Base-by-base conservation (phyloP, 495 filamentous ascomycete genomes). In the Tirmania nivea region DNA sequence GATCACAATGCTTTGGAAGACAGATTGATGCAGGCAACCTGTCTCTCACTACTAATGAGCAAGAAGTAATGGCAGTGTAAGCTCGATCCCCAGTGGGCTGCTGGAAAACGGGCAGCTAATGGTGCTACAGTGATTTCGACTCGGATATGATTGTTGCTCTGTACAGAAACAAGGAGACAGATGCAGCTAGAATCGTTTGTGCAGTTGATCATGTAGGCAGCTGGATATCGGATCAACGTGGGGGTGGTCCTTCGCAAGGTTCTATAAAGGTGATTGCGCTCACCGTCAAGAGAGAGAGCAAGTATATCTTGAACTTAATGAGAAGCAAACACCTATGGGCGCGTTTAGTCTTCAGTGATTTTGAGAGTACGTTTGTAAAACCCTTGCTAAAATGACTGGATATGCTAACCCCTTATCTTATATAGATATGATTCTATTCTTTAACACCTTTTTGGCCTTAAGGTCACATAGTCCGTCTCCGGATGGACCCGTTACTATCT, bases 381-480 rank as follows among this genome's bases (percentile, higher is more conserved):
- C 25, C 25, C 25, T 31, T 31, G 25, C 25, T 31, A 31, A 7
- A 25, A 31, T 31, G 25, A 7, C 25, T 31, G 7, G 25, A 31
- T 31, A 31, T 31, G 25, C 54, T 42, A 55, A 65, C 47, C 61
- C 51, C n/a, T 0, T 34, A 25, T 54, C 35, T 11, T 2, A 34
- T 17, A 34, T 34, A 79, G 77, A 68, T 45, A 73, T 83, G 72
- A 75, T 80, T 6, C 57, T 77, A 3, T 83, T 83, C 59, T 78
- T 73, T 58, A 75, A 73, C 61, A 71, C 73, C 1, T 75, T 81
- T 54, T 60, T 80, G 21, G 76, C 78, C 0, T 67, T 83, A 54
- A 78, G 78, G 55, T 70, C 70, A 16, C 73, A 79, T 59, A 78
- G 81, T 48, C 59, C 56, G 6, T 66, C 61, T 42, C 68, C 60